Base-by-base conservation (phyloP, 2,329 filamentous ascomycete species). In the Trichoderma pleuroti region DNA sequence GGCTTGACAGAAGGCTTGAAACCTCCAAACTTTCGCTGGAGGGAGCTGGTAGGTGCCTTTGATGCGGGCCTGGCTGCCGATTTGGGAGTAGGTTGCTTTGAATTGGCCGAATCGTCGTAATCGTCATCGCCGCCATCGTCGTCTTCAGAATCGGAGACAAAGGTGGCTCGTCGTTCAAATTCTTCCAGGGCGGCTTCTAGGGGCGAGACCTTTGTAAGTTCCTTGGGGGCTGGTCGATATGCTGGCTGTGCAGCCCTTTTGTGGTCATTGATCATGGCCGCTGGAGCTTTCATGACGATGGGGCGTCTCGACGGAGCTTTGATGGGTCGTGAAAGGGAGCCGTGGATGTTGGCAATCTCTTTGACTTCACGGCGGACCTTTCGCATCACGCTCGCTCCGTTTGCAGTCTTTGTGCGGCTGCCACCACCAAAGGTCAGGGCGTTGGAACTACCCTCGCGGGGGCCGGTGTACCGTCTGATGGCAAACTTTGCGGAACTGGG, bases 301-400 rank as follows among this genome's bases (percentile, higher is more conserved):
- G 32, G 82, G 72, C 71, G 80, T 78, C 14, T 81, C 78, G 49
- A 36, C 49, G 77, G 76, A 5, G 74, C 71, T 10, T 63, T 71
- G 36, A 74, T 72, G 21, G 71, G 49, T 56, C 78, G 83, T 21
- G 83, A 81, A 39, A 88, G 80, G 36, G 81, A 80, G 67, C 84
- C 83, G 73, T 86, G 84, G 42, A 83, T 83, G 69, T 74, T 82
- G 66, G 81, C 81, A 56, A 88, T 86, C 74, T 89, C 86, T 60
- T 82, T 83, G 7, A 86, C 86, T 75, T 91, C 86, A 61, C 86
- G 83, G 57, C 84, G 83, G 26, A 88, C 86, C 73, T 85, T 88
- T 68, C 84, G 82, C 75, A 91, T 82, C 64, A 90, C 83, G 71
- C 84, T 86, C 70, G 86, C 82, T 32, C 84, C 85, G 24, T 82